phyloP scores from a whole-genome alignment of 805 yeast genomes.

The Candida coquimbonensis region DNA sequence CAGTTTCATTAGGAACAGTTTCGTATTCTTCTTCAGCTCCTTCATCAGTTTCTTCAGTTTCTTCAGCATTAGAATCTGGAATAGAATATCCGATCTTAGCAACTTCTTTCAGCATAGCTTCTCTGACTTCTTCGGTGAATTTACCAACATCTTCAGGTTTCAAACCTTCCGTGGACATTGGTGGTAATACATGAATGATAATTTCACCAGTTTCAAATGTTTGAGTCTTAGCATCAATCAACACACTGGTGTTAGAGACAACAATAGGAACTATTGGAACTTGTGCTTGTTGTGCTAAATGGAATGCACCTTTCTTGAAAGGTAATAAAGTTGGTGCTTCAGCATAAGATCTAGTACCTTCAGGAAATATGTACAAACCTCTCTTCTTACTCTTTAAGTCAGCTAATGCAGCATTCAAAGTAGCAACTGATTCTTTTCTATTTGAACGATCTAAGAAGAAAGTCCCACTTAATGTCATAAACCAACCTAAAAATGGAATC shows the following conservation, averaged over 20 bases:
- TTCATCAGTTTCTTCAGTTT: neutral
- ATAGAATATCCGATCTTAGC: slow-evolving; percentile 32
- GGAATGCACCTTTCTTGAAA: slow-evolving; percentile 97
- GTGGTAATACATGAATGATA: slow-evolving; percentile 71
- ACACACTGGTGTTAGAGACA: slow-evolving; percentile 74
- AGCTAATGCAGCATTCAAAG: slow-evolving; percentile 63
- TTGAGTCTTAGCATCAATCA: slow-evolving; percentile 53
- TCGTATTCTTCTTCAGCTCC: slow-evolving; percentile 16
- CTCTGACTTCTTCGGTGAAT: slow-evolving; percentile 50
- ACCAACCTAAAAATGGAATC: slow-evolving; percentile 94
- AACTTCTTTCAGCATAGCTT: slow-evolving; percentile 43
- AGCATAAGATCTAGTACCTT: slow-evolving; percentile 89
- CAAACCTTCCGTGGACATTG: slow-evolving; percentile 64
- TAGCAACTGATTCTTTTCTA: slow-evolving; percentile 66
- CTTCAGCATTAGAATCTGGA: slow-evolving; percentile 21
- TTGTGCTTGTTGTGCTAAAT: slow-evolving; percentile 86
- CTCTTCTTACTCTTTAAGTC: slow-evolving; percentile 57
- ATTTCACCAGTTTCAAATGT: slow-evolving; percentile 77
- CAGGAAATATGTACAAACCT: slow-evolving; percentile 88
- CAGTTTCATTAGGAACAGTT: slow-evolving; percentile 18
- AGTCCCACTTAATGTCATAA: slow-evolving; percentile 86
- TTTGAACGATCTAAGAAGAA: slow-evolving; percentile 82
- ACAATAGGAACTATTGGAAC: slow-evolving; percentile 88
- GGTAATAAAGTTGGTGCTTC: slow-evolving; percentile 66
- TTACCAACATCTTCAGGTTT: slow-evolving; percentile 64